Conservation (phyloP, 164 flowering plant species). For the Vitis rotundifolia region DNA sequence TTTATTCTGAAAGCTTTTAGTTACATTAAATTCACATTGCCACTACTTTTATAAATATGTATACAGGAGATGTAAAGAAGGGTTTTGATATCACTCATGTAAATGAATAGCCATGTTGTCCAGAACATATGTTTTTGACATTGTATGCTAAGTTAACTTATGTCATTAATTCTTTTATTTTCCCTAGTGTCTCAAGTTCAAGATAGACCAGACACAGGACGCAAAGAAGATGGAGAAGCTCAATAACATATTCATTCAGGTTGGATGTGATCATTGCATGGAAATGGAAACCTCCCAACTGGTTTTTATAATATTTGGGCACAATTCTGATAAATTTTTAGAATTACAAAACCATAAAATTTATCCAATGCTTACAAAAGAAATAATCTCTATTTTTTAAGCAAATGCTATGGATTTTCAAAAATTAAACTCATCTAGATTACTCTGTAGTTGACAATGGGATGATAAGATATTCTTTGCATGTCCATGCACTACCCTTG, state of each 20-base stretch:
- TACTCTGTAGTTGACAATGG: too few relatives aligned
- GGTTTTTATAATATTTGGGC: not conserved
- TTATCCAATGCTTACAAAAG: not conserved
- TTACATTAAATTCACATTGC: not conserved
- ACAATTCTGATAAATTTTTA: too few relatives aligned
- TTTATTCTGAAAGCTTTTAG: not conserved
- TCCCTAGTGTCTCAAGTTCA: constrained; percentile 83
- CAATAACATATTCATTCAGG: constrained; percentile 41
- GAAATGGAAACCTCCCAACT: not conserved
- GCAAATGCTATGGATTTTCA: too few relatives aligned
- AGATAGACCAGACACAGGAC: constrained; percentile 97
- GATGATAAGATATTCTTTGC: not conserved
- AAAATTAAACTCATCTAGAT: too few relatives aligned
- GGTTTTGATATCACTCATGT: not conserved
- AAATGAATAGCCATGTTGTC: not conserved
- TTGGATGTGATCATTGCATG: not conserved
- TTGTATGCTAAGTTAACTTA: not conserved
- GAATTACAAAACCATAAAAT: not conserved
- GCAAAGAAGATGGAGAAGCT: constrained; percentile 98
- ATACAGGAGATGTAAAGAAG: not conserved
- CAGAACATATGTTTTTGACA: not conserved
- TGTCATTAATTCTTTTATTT: constrained; percentile 1
- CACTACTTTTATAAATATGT: not conserved
- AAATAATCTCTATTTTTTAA: too few relatives aligned
- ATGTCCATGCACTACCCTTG: not conserved